Conservation (phyloP, 1,284 basidiomycete species). For the Kwoniella shivajii region DNA sequence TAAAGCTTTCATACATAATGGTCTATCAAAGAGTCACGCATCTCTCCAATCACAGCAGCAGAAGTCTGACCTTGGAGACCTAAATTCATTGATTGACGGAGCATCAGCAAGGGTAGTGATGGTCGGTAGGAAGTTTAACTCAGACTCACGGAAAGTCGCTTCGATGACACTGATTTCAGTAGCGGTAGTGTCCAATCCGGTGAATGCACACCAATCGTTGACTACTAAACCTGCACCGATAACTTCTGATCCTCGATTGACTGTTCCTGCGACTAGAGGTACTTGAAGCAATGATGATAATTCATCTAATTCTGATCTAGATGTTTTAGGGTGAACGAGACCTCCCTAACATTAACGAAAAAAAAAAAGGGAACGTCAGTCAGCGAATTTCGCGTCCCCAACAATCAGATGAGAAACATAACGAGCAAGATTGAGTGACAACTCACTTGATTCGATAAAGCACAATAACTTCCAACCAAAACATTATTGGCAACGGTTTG, state of each 20-base stretch:
- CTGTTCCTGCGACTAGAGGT: slow-evolving; percentile 93
- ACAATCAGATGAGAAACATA: too few relatives aligned
- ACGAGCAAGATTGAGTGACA: not conserved
- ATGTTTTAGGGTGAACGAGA: slow-evolving; percentile 95
- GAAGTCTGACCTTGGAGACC: slow-evolving; percentile 86
- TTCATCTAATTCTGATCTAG: slow-evolving; percentile 96
- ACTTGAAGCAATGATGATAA: slow-evolving; percentile 91
- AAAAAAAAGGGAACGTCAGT: not conserved
- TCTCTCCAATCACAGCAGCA: slow-evolving; percentile 85
- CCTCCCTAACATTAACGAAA: slow-evolving; percentile 72
- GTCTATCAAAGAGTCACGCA: slow-evolving; percentile 91
- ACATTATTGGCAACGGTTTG: slow-evolving; percentile 98
- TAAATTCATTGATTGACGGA: too few relatives aligned
- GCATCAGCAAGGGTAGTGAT: not conserved
- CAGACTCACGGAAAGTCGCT: slow-evolving; percentile 84
- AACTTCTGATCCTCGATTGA: slow-evolving; percentile 97
- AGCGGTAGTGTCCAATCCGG: slow-evolving; percentile 93
- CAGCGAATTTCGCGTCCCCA: not conserved
- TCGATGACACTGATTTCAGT: slow-evolving; percentile 99
- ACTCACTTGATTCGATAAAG: slow-evolving; percentile 72
- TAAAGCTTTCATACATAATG: slow-evolving; percentile 72
- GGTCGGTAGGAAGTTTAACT: not conserved
- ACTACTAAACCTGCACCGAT: slow-evolving; percentile 97
- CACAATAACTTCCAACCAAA: slow-evolving; percentile 93
- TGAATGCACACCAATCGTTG: slow-evolving; percentile 99